These are phyloP conservation scores for Chlamydomonas reinhardtii DNA, from an alignment of 163 green algal species.

Conservation along the genomic window DNA sequence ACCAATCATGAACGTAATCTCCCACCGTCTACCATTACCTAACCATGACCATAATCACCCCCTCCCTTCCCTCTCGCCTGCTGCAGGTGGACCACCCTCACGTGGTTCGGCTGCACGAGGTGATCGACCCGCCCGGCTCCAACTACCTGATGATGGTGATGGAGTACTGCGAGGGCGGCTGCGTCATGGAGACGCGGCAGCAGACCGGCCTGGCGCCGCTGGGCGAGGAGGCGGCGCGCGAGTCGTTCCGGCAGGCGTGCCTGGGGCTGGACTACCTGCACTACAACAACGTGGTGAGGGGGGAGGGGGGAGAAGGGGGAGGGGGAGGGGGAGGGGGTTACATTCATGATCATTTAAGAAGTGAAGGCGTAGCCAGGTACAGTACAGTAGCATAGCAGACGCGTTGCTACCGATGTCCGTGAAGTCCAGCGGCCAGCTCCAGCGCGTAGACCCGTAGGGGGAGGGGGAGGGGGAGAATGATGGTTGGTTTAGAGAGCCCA, in stretches of 20 bases:
- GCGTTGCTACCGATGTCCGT: too few relatives aligned
- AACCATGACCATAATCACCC: background rate
- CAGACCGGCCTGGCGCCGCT: constrained; percentile 52
- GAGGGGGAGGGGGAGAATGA: too few relatives aligned
- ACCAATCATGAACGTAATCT: too few relatives aligned
- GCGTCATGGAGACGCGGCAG: constrained; percentile 64
- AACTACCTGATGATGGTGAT: constrained; percentile 82
- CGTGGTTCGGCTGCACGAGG: constrained; percentile 76
- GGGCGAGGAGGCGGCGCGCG: constrained; percentile 48
- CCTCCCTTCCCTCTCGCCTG: background rate
- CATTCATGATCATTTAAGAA: too few relatives aligned
- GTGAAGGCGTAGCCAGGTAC: too few relatives aligned
- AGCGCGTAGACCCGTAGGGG: too few relatives aligned
- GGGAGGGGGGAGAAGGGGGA: too few relatives aligned
- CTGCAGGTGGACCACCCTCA: constrained; percentile 71
- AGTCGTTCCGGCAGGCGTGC: constrained; percentile 68
- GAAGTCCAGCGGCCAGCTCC: too few relatives aligned
- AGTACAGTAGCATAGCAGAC: too few relatives aligned
- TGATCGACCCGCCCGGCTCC: constrained; percentile 75
- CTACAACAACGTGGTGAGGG: constrained; percentile 62
- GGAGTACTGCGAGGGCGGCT: constrained; percentile 79
- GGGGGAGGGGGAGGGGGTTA: too few relatives aligned
- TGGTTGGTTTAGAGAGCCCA: too few relatives aligned
- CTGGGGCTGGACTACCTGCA: constrained; percentile 75
- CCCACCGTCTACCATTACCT: too few relatives aligned